A percentile compares a stretch with the other conserved stretches of the same genome.
Evolutionary conservation across 768 basidiomycete genomes (phyloP).

Genomic region (Phylloporus arenicola): DNA sequence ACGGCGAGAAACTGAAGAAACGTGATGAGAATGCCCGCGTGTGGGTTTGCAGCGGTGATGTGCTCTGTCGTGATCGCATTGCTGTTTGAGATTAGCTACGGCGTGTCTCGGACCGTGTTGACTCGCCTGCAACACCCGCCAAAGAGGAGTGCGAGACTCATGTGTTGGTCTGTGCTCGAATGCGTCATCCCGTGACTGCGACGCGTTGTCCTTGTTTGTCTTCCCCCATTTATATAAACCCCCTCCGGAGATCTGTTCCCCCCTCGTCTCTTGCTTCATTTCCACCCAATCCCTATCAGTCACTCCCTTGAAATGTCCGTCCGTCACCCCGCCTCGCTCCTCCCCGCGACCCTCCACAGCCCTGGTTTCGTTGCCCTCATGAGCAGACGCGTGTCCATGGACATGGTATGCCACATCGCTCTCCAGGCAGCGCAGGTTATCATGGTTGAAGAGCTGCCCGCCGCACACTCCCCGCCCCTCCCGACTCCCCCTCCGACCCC

Average conservation of each 20-base stretch:
- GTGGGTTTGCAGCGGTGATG: slow-evolving; percentile 60
- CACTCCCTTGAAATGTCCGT: slow-evolving; percentile 34
- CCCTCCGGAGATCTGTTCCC: not conserved
- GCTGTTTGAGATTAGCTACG: slow-evolving; percentile 29
- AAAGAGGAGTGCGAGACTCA: slow-evolving; percentile 69
- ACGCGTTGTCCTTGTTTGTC: too few species aligned
- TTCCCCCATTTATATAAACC: slow-evolving; percentile 11
- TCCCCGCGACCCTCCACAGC: slow-evolving; percentile 72
- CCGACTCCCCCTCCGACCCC: slow-evolving; percentile 72
- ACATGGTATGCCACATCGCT: slow-evolving; percentile 86
- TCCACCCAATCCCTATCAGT: slow-evolving; percentile 28
- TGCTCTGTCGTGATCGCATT: slow-evolving; percentile 78
- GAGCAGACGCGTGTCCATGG: slow-evolving; percentile 66
- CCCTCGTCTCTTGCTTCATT: slow-evolving; percentile 14
- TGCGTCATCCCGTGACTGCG: too few species aligned
- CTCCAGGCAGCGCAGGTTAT: slow-evolving; percentile 73
- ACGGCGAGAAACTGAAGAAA: slow-evolving; percentile 81
- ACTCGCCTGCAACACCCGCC: slow-evolving; percentile 82
- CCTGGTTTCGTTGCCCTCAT: slow-evolving; percentile 77
- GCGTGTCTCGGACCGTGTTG: not conserved
- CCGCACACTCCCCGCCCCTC: slow-evolving; percentile 32
- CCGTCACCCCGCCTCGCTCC: slow-evolving; percentile 75
- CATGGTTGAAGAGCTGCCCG: slow-evolving; percentile 49
- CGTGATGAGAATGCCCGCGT: slow-evolving; percentile 79
- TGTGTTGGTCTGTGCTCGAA: not conserved